Conservation (phyloP, 139 green algal genomes). For the Limnomonas spitsbergensis region DNA sequence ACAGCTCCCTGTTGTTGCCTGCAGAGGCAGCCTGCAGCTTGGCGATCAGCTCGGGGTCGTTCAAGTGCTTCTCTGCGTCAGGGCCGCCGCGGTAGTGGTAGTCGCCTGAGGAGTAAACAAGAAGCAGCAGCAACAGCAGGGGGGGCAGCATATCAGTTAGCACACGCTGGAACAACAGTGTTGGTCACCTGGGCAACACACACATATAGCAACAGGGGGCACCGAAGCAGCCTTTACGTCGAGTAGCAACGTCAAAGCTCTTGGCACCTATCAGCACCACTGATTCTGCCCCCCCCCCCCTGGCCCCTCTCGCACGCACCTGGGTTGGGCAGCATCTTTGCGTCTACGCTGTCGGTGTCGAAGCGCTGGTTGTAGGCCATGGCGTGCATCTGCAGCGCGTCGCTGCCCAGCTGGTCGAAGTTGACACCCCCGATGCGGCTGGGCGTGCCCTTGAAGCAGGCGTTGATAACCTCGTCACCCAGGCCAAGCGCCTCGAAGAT, state of each 20-base stretch:
- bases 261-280: too few species aligned
- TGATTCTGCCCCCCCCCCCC: too few species aligned
- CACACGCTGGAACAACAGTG: too few species aligned
- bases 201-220: too few species aligned
- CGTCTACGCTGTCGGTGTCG: constrained; percentile 45
- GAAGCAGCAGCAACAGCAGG: too few species aligned
- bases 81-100: constrained; percentile 73
- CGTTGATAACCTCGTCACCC: constrained; percentile 69
- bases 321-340: constrained; percentile 57
- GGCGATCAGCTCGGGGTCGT: constrained; percentile 87
- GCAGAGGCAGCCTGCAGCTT: constrained; percentile 67
- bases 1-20: constrained; percentile 62
- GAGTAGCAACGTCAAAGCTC: too few species aligned
- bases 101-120: constrained; percentile 13
- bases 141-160: too few species aligned
- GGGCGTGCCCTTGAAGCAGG: constrained; percentile 87
- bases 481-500: constrained; percentile 95
- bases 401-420: constrained; percentile 58
- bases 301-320: background rate
- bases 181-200: too few species aligned
- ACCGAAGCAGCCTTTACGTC: too few species aligned
- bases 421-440: constrained; percentile 71
- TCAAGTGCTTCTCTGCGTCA: constrained; percentile 84
- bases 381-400: constrained; percentile 73
- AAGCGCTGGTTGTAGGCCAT: constrained; percentile 50